Evolutionary conservation across 2,329 filamentous ascomycete genomes (phyloP), one percentile per base, ranked within the genome.

Genomic region (Cadophora malorum): DNA sequence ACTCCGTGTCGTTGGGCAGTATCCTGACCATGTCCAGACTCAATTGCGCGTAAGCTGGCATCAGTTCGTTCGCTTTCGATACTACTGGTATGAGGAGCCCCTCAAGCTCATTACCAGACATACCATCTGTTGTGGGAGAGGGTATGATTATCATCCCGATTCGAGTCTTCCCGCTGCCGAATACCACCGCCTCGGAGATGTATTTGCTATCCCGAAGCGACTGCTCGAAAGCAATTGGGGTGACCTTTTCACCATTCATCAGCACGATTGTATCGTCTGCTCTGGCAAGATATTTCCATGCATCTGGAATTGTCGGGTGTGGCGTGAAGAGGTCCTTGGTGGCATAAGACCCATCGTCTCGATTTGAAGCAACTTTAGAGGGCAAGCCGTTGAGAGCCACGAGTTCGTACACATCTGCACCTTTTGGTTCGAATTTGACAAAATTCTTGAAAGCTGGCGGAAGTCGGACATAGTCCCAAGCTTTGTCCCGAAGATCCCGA

Each of bases 391-490:
- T 83, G 71, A 75, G 78, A 82, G 63, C 76, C 21, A 72, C 60
- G 31, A 68, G 64, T 56, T 73, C 71, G 53, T 58, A 59, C 75
- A 78, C 64, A 76, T 77, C 49, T 71, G 71, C 55, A 76, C 75
- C 66, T 78, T 77, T 7, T 74, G 33, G 61, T 59, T 52, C 74
- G 70, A 70, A 72, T 21, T 28, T 50, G 5, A 74, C 41, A 41
- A 63, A 69, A 16, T 63, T 64, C 19, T 67, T 60, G n/a, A 71
- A 49, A 2, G 50, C 60, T 21, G 35, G 16, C 12, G 62, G 25
- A 21, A 64, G 64, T 28, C 83, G 83, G 14, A 89, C 76, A 69
- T 88, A 90, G 72, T 88, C 84, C 88, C 88, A 91, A 5, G 80
- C 83, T 53, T 83, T 83, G 74, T 90, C 88, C 1, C 78, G 82